Conservation (phyloP, 257 asterid genomes). For the Nicotiana knightiana region DNA sequence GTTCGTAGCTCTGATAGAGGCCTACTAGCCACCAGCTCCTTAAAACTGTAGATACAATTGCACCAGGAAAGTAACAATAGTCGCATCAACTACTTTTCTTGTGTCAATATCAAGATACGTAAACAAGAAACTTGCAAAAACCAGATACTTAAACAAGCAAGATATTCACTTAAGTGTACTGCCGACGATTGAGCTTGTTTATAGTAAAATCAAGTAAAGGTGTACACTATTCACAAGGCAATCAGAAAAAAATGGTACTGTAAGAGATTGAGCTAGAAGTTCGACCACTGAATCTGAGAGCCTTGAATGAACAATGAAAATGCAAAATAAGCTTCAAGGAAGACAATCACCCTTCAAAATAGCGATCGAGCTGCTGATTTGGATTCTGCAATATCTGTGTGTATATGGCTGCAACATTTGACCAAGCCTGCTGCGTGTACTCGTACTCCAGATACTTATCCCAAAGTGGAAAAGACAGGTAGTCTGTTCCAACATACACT, state of each 20-base stretch:
- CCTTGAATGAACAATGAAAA: not conserved
- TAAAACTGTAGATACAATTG: constrained; percentile 50
- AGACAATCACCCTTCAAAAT: constrained; percentile 81
- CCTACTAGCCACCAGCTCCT: constrained; percentile 91
- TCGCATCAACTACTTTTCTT: not conserved
- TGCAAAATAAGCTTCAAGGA: not conserved
- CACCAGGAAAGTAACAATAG: not conserved
- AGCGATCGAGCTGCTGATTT: constrained; percentile 91
- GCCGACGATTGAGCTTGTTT: not conserved
- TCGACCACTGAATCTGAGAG: not conserved
- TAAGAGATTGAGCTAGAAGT: not conserved
- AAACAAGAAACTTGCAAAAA: not conserved
- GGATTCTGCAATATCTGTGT: constrained; percentile 81
- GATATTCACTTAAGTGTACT: not conserved
- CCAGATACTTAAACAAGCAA: not conserved
- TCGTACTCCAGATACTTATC: constrained; percentile 94
- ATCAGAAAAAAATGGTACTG: not conserved
- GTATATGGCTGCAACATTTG: constrained; percentile 75
- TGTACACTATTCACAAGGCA: not conserved
- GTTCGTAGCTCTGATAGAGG: constrained; percentile 79
- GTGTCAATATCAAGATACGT: not conserved
- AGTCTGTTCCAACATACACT: constrained; percentile 94
- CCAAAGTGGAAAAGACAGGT: constrained; percentile 91
- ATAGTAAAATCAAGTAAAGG: not conserved
- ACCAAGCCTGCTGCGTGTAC: constrained; percentile 80